Base-by-base conservation (phyloP, 495 filamentous ascomycete species). In the Podospora tetraspora region DNA sequence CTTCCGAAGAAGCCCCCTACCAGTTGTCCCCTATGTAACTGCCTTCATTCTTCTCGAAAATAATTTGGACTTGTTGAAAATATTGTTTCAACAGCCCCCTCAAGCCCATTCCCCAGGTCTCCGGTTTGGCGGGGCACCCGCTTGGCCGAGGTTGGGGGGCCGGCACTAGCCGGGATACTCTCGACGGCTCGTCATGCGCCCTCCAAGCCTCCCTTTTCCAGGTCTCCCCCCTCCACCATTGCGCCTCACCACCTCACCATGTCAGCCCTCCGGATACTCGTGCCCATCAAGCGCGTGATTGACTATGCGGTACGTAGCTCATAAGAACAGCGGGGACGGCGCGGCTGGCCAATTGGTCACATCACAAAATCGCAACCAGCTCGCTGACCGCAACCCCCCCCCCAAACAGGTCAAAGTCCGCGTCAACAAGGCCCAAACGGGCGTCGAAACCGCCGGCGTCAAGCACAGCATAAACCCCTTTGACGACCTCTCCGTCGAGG, bases 401-500 rank as follows among this genome's bases (percentile, higher is more conserved):
- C 43, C 43, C 34, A 30, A 43, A 66, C 75, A 99, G 95, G 87
- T 97, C 86, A 97, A 97, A 85, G 95, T 95, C 66, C 92, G 95
- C 72, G 92, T 98, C 85, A 97, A 97, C 88, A 94, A 95, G 79
- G 81, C 95, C 76, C 89, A 92, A 79, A 98, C 95, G 57, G 96
- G 88, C 77, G 89, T 99, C 81, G 93, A 96, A 82, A 97, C 92
- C 59, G 81, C 86, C 60, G 91, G 90, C 72, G 93, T 98, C 73
- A 99, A 98, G 81, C 95, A 97, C 86, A 91, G 87, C 79, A 92
- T 98, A 85, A 99, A 99, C 86, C 95, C 95, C 62, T 99, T 99
- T 84, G 95, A 99, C 82, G 95, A 98, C 81, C 92, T 99, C 78
- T 93, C 92, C 66, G 87, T 99, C 81, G 95, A 99, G 81, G 95